phyloP scores from a whole-genome alignment of 345 rosid species.

The Citrus sp. region DNA sequence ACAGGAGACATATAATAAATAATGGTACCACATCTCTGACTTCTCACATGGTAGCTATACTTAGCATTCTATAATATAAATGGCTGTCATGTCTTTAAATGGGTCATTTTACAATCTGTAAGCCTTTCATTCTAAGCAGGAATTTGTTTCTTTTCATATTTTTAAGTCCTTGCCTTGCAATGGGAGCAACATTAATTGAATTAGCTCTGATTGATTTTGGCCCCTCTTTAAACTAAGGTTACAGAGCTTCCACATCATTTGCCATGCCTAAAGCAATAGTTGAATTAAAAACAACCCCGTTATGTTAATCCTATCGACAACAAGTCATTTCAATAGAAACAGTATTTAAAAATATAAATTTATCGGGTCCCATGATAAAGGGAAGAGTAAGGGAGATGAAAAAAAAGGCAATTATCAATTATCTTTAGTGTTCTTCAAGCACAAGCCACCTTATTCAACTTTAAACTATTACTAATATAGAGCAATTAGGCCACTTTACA shows the following conservation, averaged over 20 bases:
- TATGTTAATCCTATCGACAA: neutral
- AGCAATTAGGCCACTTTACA: neutral
- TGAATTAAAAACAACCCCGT: neutral
- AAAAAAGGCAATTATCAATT: neutral
- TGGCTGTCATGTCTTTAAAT: neutral
- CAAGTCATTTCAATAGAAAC: neutral
- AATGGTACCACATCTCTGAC: neutral
- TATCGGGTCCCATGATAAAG: neutral
- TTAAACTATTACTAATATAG: neutral
- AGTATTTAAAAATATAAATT: neutral
- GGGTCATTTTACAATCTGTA: conserved; percentile 4
- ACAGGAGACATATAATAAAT: neutral
- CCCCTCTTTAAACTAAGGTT: neutral
- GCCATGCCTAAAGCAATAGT: neutral
- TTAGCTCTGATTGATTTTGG: conserved; percentile 15
- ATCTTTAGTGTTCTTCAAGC: conserved; percentile 12
- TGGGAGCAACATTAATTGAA: conserved; percentile 24
- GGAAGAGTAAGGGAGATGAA: neutral
- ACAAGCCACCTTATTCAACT: neutral
- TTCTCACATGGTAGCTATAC: neutral
- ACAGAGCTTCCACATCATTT: neutral
- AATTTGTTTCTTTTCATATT: neutral
- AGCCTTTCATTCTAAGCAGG: conserved; percentile 10
- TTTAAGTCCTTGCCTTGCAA: conserved; percentile 20
- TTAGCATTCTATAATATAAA: neutral